Percentiles rank a stretch among this genome's conserved stretches.
Conservation (phyloP, 179 eudicot genomes). For the Gypsophila paniculata region DNA sequence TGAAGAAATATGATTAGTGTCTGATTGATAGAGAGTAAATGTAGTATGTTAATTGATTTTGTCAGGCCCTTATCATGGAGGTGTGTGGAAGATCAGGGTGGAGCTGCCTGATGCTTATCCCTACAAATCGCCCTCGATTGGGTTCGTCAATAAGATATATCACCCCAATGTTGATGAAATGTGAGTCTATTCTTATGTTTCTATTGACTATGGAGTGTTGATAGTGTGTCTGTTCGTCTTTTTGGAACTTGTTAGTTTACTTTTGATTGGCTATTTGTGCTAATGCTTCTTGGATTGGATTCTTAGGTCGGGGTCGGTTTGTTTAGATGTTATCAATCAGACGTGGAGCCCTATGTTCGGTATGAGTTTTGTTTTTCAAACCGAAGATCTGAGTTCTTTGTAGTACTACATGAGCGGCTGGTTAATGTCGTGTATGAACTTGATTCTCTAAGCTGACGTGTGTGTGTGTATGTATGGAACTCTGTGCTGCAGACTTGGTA, state of each 20-base stretch:
- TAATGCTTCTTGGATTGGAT: constrained; percentile 20
- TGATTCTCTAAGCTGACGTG: constrained; percentile 10
- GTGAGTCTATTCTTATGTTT: constrained; percentile 22
- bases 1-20: not conserved
- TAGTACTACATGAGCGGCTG: not conserved
- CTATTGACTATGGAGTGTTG: not conserved
- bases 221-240: not conserved
- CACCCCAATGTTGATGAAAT: constrained; percentile 38
- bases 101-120: constrained; percentile 38
- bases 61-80: constrained; percentile 38
- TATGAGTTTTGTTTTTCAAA: constrained; percentile 13
- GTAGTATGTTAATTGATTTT: constrained; percentile 16
- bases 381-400: not conserved
- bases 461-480: constrained; percentile 15
- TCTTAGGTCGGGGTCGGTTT: constrained; percentile 42
- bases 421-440: constrained; percentile 5
- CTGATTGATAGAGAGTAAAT: not conserved
- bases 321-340: constrained; percentile 46
- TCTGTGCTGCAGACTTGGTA: constrained; percentile 32
- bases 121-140: constrained; percentile 35
- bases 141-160: constrained; percentile 34
- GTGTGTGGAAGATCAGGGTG: constrained; percentile 39
- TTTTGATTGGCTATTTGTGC: constrained; percentile 7
- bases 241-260: not conserved
- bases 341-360: constrained; percentile 50